These are phyloP conservation scores for Suillus weaverae DNA, from an alignment of 768 basidiomycete genomes.

Conservation along the genomic window DNA sequence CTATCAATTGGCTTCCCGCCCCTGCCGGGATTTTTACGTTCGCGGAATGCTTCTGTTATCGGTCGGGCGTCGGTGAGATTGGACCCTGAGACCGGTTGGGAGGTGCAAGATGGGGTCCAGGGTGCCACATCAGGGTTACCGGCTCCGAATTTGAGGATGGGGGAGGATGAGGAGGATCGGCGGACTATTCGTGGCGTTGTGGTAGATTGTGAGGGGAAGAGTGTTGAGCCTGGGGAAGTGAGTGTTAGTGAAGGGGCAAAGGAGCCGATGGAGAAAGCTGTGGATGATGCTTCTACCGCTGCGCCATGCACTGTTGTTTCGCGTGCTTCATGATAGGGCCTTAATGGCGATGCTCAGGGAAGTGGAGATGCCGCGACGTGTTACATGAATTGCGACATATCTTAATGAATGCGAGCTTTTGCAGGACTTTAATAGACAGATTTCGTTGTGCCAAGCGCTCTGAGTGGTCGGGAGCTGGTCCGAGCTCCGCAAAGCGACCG, in stretches of 20 bases:
- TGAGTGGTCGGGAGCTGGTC: neutral
- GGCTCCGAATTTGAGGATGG: neutral
- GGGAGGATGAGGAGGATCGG: constrained; percentile 46
- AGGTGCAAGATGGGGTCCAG: constrained; percentile 17
- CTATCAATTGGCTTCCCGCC: constrained; percentile 56
- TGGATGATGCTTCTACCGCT: constrained; percentile 13
- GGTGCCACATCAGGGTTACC: neutral
- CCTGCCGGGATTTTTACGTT: constrained; percentile 62
- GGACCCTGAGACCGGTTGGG: constrained; percentile 22
- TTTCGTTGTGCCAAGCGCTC: neutral
- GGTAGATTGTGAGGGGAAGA: constrained; percentile 16
- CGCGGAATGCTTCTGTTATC: constrained; percentile 53
- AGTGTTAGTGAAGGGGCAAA: constrained; percentile 15
- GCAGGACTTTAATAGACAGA: constrained; percentile 3
- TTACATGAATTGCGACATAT: neutral
- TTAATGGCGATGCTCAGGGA: neutral
- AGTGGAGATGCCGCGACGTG: neutral
- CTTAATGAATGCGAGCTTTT: constrained; percentile 3
- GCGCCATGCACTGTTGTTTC: constrained; percentile 19
- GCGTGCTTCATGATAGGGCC: neutral
- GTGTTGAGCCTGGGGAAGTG: constrained; percentile 12
- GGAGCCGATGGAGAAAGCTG: constrained; percentile 12
- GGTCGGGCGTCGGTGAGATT: constrained; percentile 25
- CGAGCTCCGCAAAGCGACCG: constrained; percentile 1
- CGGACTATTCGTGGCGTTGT: constrained; percentile 36